Percentiles rank a stretch among this genome's conserved stretches.
Evolutionary conservation across 192 early-diverging fungal species (phyloP).

Genomic region (Rhizophagus sp.): DNA sequence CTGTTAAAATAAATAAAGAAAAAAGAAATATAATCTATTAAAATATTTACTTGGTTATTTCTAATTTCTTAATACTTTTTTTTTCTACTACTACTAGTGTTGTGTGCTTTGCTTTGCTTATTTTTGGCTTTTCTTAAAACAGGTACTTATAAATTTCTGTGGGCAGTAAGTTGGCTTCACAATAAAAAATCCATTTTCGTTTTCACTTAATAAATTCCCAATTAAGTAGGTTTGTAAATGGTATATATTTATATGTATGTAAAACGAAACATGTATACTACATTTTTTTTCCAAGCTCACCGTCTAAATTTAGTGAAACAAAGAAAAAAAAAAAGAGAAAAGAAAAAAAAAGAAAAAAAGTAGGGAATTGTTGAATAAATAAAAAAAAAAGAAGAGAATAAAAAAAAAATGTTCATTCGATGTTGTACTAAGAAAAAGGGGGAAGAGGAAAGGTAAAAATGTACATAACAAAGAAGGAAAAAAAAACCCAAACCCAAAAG

Average conservation of each 20-base stretch:
- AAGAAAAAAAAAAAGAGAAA: background rate
- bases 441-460: background rate
- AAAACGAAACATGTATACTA: background rate
- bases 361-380: background rate
- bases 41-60: too few species aligned
- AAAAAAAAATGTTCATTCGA: background rate
- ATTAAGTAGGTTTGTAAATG: background rate
- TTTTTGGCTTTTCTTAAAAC: too few species aligned
- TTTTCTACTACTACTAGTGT: too few species aligned
- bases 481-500: background rate
- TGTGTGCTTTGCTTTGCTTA: too few species aligned
- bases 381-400: conserved; percentile 11
- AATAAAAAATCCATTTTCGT: too few species aligned
- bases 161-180: too few species aligned
- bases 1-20: too few species aligned
- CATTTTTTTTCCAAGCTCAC: background rate
- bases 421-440: background rate
- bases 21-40: too few species aligned
- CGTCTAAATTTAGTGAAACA: background rate
- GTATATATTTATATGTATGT: background rate
- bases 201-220: too few species aligned
- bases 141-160: too few species aligned
- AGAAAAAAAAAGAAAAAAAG: background rate
- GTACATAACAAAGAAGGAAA: background rate
- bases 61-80: too few species aligned